Evolutionary conservation across 768 basidiomycete genomes (phyloP).

Genomic region (Macrolepiota dolichaula): DNA sequence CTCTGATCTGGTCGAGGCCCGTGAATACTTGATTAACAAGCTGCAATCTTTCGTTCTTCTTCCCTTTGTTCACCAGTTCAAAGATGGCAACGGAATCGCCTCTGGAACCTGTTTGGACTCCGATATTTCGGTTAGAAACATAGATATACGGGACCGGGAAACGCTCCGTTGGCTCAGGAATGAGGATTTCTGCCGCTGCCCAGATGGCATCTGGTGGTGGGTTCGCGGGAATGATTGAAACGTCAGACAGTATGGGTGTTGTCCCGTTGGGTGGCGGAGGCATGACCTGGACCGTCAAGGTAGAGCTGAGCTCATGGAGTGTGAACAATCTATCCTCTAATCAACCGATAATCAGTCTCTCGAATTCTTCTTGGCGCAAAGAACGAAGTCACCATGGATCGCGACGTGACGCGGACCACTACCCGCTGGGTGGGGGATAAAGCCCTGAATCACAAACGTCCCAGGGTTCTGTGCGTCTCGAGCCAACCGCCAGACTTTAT

Average conservation of each 20-base stretch:
- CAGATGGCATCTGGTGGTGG: slow-evolving; percentile 29
- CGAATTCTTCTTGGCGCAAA: slow-evolving; percentile 27
- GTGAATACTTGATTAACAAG: slow-evolving; percentile 25
- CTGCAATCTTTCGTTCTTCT: slow-evolving; percentile 15
- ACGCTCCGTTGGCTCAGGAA: slow-evolving; percentile 40
- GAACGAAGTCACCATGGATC: slow-evolving; percentile 24
- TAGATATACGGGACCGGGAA: slow-evolving; percentile 60
- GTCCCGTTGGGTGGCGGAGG: slow-evolving; percentile 51
- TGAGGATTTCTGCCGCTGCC: slow-evolving; percentile 63
- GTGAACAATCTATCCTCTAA: slow-evolving; percentile 48
- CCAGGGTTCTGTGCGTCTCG: slow-evolving; percentile 40
- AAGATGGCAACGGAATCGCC: slow-evolving; percentile 54
- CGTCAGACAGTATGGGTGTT: slow-evolving; percentile 42
- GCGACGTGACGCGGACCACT: slow-evolving; percentile 56
- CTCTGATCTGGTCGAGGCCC: slow-evolving; percentile 49
- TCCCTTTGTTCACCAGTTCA: slow-evolving; percentile 30
- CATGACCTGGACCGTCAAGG: slow-evolving; percentile 55
- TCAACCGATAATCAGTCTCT: slow-evolving; percentile 8
- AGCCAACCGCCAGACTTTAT: slow-evolving; percentile 66
- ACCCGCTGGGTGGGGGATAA: slow-evolving; percentile 57
- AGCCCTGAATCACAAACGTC: slow-evolving; percentile 54
- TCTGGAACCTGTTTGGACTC: slow-evolving; percentile 37
- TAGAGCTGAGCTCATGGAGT: slow-evolving; percentile 54
- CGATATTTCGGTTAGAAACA: slow-evolving; percentile 64
- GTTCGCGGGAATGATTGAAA: slow-evolving; percentile 45